A percentile compares a stretch with the other conserved stretches of the same genome.
Evolutionary conservation across 148 eudicot species (phyloP).

Genomic region (Polygonum aviculare): DNA sequence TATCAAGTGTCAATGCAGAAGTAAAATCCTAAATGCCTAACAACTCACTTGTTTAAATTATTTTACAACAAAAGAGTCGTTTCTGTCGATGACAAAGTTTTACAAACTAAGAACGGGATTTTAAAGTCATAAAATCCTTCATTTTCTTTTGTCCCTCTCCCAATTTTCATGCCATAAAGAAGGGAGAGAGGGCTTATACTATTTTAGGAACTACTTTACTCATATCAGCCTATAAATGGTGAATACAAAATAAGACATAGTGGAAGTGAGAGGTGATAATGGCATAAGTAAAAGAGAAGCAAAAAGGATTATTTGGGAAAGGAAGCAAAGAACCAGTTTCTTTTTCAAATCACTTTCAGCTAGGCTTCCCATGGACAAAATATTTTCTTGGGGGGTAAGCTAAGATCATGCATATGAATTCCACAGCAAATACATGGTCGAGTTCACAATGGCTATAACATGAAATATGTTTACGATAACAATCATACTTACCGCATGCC

Average conservation of each 20-base stretch:
- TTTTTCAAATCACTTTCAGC: not conserved
- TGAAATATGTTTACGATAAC: not conserved
- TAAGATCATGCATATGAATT: not conserved
- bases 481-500: conserved; percentile 72
- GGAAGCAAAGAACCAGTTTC: not conserved
- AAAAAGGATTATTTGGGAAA: not conserved
- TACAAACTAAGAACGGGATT: too few species aligned
- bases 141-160: too few species aligned
- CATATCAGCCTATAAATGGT: not conserved
- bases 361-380: not conserved
- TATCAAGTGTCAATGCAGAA: not conserved
- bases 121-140: too few species aligned
- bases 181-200: too few species aligned
- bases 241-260: not conserved
- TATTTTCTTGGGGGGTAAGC: not conserved
- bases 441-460: not conserved
- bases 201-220: not conserved
- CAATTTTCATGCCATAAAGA: too few species aligned
- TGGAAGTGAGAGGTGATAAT: not conserved
- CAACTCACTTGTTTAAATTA: not conserved
- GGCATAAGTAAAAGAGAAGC: not conserved
- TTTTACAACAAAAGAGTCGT: not conserved
- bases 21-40: not conserved
- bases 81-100: too few species aligned
- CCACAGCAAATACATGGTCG: not conserved